Evolutionary conservation across 192 early-diverging fungal species (phyloP).

Genomic region (Podila verticillata): DNA sequence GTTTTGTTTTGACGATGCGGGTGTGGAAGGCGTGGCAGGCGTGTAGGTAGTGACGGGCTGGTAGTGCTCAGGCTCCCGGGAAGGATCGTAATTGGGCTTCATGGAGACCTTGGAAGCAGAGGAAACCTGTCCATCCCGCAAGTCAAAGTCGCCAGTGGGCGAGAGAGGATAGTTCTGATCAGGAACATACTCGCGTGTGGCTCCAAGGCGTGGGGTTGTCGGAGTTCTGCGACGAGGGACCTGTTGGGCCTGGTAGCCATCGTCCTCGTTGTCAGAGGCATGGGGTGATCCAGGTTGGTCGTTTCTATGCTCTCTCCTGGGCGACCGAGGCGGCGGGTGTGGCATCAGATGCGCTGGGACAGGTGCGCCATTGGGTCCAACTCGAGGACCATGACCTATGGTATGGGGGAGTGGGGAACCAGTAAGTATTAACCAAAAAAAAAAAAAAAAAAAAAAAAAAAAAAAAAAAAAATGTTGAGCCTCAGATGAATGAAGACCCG

Average conservation of each 20-base stretch:
- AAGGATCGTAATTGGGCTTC: neutral
- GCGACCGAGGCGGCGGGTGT: conserved; percentile 37
- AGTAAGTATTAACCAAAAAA: neutral
- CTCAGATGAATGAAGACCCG: too few species aligned
- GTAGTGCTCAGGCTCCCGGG: neutral
- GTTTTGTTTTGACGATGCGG: neutral
- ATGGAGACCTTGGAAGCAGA: conserved; percentile 16
- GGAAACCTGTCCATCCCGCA: neutral
- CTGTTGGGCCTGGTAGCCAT: conserved; percentile 1
- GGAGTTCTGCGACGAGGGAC: conserved; percentile 1
- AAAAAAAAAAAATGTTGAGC: neutral
- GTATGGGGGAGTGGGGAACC: neutral
- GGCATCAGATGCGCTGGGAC: conserved; percentile 11
- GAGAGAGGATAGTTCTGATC: conserved; percentile 11
- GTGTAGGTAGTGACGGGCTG: neutral
- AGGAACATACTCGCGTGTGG: conserved; percentile 1
- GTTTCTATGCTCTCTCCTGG: conserved; percentile 41
- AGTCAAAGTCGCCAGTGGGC: neutral
- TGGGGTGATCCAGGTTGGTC: conserved; percentile 24
- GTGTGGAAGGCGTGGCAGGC: conserved; percentile 1
- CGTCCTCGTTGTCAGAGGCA: conserved; percentile 43
- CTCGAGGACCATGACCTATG: neutral
- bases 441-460: neutral
- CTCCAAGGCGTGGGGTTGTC: neutral
- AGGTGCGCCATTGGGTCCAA: neutral